Evolutionary conservation across 2,329 filamentous ascomycete genomes (phyloP), one percentile per base, ranked within the genome.

Genomic region (Aspergillus versicolor): DNA sequence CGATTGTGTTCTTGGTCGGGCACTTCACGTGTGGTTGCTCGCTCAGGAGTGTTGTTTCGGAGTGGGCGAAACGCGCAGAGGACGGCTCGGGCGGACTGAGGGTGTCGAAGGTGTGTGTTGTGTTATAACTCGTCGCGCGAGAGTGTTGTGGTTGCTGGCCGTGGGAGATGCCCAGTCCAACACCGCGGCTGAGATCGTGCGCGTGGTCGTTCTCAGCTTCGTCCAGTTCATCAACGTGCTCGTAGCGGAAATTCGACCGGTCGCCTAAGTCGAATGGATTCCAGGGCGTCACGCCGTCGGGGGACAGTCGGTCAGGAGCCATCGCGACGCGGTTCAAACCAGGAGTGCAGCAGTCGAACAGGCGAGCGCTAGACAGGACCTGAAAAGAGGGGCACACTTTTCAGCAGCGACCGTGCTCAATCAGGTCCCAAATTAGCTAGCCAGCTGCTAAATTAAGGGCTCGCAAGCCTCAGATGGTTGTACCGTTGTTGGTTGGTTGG

Each of bases 1-100:
- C 60, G 43, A 75, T 64, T 0, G 62, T 64, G 24, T 62, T 38
- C 12, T 62, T 67, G 15, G 66, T 73, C 2, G 70, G 71, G 43
- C 73, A 76, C 17, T 63, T 65, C 19, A 59, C 49, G 12, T 30
- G 32, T 0, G 42, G 42, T n/a, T 44, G 45, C 5, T 62, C 54
- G 13, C 58, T 53, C 13, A 62, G 40, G 19, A 60, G 47, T 0
- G 60, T 53, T 12, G 56, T 48, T 38, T 59, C 34, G 5, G 61
- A 52, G 43, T 5, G 11, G 1, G 51, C 32, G 41, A 40, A 58
- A 17, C 21, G 52, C 1, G 45, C 19, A 3, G 47, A 27, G 12
- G 45, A 19, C 3, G 21, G 52, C 5, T 42, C 37, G 5, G 34
- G 21, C 9, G 40, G 30, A 11, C 17, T 30, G 24, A 32, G 34